These are phyloP conservation scores for Effrenium voratum DNA, from an alignment of 73 alveolate genomes.

Conservation along the genomic window DNA sequence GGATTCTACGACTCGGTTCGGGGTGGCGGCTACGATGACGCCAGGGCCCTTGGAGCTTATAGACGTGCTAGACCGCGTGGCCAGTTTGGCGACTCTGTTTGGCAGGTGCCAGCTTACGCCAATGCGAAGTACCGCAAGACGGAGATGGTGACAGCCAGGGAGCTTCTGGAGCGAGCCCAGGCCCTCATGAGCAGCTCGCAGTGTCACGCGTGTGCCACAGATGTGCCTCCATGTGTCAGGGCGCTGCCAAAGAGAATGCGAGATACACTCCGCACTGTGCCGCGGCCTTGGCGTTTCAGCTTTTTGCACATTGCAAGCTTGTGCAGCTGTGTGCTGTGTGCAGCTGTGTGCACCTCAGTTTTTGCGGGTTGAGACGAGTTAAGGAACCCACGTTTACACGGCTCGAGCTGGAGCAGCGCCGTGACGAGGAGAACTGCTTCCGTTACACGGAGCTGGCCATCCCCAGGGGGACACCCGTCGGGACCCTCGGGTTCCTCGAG, in stretches of 20 bases:
- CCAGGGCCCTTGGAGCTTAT: background rate
- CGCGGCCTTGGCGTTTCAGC: background rate
- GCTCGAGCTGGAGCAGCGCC: constrained; percentile 70
- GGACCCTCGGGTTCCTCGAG: background rate
- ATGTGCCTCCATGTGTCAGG: background rate
- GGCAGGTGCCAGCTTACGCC: constrained; percentile 64
- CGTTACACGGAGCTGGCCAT: constrained; percentile 84
- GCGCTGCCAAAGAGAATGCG: constrained; percentile 71
- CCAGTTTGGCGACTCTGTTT: background rate
- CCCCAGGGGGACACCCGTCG: constrained; percentile 85
- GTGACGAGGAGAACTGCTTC: constrained; percentile 87
- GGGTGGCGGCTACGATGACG: constrained; percentile 83
- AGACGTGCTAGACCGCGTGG: background rate
- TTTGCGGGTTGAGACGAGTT: background rate
- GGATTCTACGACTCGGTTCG: constrained; percentile 89
- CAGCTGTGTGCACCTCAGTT: background rate
- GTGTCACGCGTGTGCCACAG: too few species aligned
- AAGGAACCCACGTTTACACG: constrained; percentile 81
- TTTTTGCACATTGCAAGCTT: background rate
- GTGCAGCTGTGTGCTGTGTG: background rate
- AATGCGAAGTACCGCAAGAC: constrained; percentile 58
- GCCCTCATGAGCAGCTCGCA: background rate
- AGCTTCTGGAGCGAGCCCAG: constrained; percentile 81
- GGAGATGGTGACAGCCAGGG: constrained; percentile 86
- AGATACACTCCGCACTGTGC: constrained; percentile 79